These are phyloP conservation scores for Cryptosporidium viatorum DNA, from an alignment of 169 alveolate species.

Conservation along the genomic window DNA sequence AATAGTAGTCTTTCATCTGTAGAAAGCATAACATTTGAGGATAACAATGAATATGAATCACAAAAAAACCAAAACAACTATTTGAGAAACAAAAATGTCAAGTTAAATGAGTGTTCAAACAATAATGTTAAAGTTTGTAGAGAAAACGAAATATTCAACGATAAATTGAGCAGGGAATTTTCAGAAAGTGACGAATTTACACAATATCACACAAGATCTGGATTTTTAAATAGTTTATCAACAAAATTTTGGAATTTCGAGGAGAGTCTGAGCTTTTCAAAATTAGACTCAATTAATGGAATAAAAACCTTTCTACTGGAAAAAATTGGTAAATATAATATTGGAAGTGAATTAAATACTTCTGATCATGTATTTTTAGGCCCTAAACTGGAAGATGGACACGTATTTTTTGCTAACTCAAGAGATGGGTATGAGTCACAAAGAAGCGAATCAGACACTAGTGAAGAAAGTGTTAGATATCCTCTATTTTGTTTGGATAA, in stretches of 20 bases:
- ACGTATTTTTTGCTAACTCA: not conserved
- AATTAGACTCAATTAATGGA: conserved; percentile 4
- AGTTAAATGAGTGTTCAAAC: not conserved
- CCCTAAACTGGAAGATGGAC: not conserved
- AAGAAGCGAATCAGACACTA: conserved; percentile 48
- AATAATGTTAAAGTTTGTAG: not conserved
- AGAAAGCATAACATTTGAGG: conserved; percentile 51
- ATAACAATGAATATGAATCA: not conserved
- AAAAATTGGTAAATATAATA: not conserved
- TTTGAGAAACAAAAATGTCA: too few relatives aligned
- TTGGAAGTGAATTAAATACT: not conserved
- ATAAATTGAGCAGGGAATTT: not conserved
- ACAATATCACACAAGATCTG: not conserved
- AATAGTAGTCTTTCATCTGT: conserved; percentile 15
- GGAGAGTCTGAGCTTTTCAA: conserved; percentile 12
- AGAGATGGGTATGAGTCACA: conserved; percentile 36
- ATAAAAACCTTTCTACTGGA: conserved; percentile 3
- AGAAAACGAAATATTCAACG: not conserved
- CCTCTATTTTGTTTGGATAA: not conserved
- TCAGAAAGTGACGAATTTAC: not conserved
- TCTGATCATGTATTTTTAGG: not conserved
- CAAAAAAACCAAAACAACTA: not conserved
- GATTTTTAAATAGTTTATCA: conserved; percentile 7
- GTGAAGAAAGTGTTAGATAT: conserved; percentile 62
- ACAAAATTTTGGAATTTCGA: conserved; percentile 1